Base-by-base conservation (phyloP, 2,329 filamentous ascomycete species). In the Diaporthe citri region DNA sequence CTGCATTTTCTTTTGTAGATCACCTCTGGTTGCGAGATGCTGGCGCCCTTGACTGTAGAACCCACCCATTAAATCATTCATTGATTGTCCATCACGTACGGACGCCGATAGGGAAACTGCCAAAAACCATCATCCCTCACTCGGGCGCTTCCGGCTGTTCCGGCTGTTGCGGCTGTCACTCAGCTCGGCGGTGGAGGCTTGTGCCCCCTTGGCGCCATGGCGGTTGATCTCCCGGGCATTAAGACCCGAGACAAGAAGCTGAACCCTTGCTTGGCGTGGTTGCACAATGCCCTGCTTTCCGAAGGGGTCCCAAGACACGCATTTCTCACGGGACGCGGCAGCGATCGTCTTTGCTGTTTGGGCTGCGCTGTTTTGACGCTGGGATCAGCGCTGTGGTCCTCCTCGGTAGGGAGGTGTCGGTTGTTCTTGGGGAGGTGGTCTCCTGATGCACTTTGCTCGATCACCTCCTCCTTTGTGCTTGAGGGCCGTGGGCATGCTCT, bases 141-240 rank as follows among this genome's bases (percentile, higher is more conserved):
- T 67, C 64, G 64, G 64, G 46, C 46, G 64, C 64, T 67, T 25
- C 64, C 64, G 46, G 64, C 64, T 67, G 46, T 67, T 25, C 64
- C 64, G 46, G 64, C 64, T 67, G 46, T 28, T 67, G 64, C 64
- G 64, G 64, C 64, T 67, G 46, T 66, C 62, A 66, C 46, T 36
- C 62, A 67, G 62, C 62, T 67, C 43, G 62, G 62, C 62, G 62
- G 62, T 51, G 62, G 62, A 67, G 43, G 62, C 62, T 67, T 39
- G 62, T 46, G 25, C 28, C 25, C 25, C 28, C 43, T 39, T 51
- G 64, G 64, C 64, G 64, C 64, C 64, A 67, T 67, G 46, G 46
- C 64, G 64, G 64, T 67, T 67, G 64, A 67, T 67, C 64, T 67
- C 46, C 64, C 64, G 64, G 46, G 64, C 62, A 36, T 66, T 66